Percentiles rank a stretch among this genome's conserved stretches.
Conservation (phyloP, 148 eudicot species). For the Dianthus caryophyllus region DNA sequence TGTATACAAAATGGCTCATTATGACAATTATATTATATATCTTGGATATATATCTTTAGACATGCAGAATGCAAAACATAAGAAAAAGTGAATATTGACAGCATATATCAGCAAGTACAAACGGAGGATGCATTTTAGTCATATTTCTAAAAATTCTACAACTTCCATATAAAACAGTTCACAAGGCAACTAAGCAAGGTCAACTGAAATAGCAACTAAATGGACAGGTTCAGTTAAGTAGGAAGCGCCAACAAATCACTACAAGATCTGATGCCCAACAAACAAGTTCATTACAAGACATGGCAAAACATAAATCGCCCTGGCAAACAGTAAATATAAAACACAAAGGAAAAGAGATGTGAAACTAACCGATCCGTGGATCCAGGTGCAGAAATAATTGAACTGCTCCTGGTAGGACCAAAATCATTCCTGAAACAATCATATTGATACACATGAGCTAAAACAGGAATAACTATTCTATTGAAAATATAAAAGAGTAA, state of each 20-base stretch:
- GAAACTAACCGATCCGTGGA: slow-evolving; percentile 58
- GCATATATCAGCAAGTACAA: not conserved
- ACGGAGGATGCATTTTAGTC: too few species aligned
- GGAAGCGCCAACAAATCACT: not conserved
- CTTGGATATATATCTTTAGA: not conserved
- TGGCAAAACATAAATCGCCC: not conserved
- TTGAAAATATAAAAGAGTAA: slow-evolving; percentile 6
- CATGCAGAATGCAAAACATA: not conserved
- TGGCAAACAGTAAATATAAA: not conserved
- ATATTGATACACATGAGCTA: not conserved
- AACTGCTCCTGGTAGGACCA: slow-evolving; percentile 61
- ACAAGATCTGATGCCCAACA: not conserved
- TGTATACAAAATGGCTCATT: not conserved
- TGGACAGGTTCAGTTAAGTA: not conserved
- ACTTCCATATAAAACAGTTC: not conserved
- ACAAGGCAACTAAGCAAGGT: too few species aligned
- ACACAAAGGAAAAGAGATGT: slow-evolving; percentile 3
- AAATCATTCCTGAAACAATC: slow-evolving; percentile 40
- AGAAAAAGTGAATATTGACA: not conserved
- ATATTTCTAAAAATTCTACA: not conserved
- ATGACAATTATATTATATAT: not conserved
- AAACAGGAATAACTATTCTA: slow-evolving; percentile 11
- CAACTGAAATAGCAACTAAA: not conserved
- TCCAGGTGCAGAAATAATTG: slow-evolving; percentile 55
- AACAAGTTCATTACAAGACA: not conserved